These are phyloP conservation scores for Rhynchosporium graminicola DNA, from an alignment of 2,329 filamentous ascomycete species.

Conservation along the genomic window DNA sequence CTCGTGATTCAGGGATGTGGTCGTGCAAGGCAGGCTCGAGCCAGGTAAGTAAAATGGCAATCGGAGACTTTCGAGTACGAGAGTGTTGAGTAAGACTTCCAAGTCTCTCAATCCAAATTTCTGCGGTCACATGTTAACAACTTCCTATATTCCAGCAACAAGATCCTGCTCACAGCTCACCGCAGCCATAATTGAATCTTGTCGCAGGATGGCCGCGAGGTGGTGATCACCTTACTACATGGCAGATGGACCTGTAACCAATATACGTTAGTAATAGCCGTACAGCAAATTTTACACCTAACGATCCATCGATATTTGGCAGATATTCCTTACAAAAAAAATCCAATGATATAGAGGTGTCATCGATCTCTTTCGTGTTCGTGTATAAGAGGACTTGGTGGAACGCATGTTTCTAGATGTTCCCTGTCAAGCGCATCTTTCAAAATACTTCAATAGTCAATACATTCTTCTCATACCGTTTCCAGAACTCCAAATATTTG, in stretches of 20 bases:
- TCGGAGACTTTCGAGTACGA: not conserved
- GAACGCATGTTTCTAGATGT: not conserved
- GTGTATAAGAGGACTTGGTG: conserved; percentile 9
- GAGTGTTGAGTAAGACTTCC: not conserved
- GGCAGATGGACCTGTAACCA: not conserved
- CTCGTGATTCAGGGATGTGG: not conserved
- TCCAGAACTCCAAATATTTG: no score
- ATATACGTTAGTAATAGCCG: conserved; percentile 9
- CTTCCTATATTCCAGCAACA: no score
- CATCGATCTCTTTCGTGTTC: not conserved
- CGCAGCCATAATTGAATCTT: no score
- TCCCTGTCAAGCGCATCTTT: not conserved
- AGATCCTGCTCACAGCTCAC: no score
- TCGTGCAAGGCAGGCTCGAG: not conserved
- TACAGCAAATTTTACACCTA: conserved; percentile 4
- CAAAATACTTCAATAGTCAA: not conserved
- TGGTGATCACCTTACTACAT: not conserved
- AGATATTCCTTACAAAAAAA: not conserved
- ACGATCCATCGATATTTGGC: conserved; percentile 2
- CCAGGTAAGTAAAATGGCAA: not conserved
- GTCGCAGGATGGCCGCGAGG: no score
- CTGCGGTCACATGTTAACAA: no score
- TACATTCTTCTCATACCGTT: not conserved
- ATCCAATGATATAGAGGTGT: not conserved
- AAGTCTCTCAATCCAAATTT: no score